Percentiles rank a stretch among this genome's conserved stretches.
phyloP scores from a whole-genome alignment of 306 rosid genomes.

The Sicyos baderoa region DNA sequence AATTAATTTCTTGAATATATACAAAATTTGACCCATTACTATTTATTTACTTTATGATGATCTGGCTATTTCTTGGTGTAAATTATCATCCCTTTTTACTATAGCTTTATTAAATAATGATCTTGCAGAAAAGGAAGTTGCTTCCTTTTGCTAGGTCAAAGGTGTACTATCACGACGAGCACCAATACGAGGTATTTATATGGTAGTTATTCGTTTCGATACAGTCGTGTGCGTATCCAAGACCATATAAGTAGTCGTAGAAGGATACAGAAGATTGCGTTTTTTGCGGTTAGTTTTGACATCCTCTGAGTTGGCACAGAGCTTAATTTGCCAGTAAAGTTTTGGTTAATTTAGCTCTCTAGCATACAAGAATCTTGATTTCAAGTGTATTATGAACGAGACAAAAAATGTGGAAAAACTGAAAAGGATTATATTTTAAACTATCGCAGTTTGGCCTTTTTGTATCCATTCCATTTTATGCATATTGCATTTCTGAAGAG shows the following conservation, averaged over 20 bases:
- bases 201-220: background rate
- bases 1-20: background rate
- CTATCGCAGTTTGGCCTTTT: background rate
- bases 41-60: background rate
- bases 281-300: conserved; percentile 9
- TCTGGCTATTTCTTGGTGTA: background rate
- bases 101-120: background rate
- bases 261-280: conserved; percentile 14
- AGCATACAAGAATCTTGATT: conserved; percentile 11
- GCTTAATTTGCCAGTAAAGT: conserved; percentile 2
- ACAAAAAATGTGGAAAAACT: background rate
- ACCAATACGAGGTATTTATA: conserved; percentile 1
- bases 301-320: conserved; percentile 17
- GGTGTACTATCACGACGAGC: background rate
- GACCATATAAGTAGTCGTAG: background rate
- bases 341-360: background rate
- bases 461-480: background rate
- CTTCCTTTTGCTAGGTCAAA: conserved; percentile 17
- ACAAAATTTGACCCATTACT: background rate
- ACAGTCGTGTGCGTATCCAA: background rate
- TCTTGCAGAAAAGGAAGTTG: conserved; percentile 11
- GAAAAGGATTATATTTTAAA: background rate
- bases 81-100: too few relatives aligned
- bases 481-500: background rate
- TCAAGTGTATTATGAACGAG: background rate